Percentiles rank a stretch among this genome's conserved stretches.
phyloP scores from a whole-genome alignment of 78 protist genomes.

The Dictyostelium intermedium region DNA sequence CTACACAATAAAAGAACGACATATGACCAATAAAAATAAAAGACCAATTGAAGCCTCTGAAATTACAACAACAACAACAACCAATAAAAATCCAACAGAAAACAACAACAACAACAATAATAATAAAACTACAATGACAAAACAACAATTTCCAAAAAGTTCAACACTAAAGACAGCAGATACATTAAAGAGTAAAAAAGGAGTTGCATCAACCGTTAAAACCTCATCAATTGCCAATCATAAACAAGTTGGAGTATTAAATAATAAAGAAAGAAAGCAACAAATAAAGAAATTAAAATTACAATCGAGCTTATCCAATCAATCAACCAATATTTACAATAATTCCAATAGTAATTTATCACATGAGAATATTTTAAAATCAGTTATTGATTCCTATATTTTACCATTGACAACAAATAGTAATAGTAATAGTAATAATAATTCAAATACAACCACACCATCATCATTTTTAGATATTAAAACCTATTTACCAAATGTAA shows the following conservation, averaged over 20 bases:
- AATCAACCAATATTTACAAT: background rate
- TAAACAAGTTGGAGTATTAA: background rate
- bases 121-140: background rate
- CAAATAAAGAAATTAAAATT: background rate
- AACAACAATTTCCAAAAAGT: background rate
- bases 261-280: slow-evolving; percentile 4
- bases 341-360: background rate
- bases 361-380: slow-evolving; percentile 12
- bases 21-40: background rate
- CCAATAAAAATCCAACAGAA: background rate
- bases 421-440: background rate
- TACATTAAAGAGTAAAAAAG: background rate
- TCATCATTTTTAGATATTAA: background rate
- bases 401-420: background rate
- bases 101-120: background rate
- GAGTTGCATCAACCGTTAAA: background rate
- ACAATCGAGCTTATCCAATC: background rate
- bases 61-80: background rate
- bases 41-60: too few relatives aligned
- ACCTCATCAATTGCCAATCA: background rate
- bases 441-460: background rate
- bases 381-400: slow-evolving; percentile 25
- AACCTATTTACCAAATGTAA: slow-evolving; percentile 4
- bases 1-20: too few relatives aligned
- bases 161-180: background rate